Percentiles rank a stretch among this genome's conserved stretches.
phyloP scores from a whole-genome alignment of 78 protist species.

The Chrysochromulina tobinii region DNA sequence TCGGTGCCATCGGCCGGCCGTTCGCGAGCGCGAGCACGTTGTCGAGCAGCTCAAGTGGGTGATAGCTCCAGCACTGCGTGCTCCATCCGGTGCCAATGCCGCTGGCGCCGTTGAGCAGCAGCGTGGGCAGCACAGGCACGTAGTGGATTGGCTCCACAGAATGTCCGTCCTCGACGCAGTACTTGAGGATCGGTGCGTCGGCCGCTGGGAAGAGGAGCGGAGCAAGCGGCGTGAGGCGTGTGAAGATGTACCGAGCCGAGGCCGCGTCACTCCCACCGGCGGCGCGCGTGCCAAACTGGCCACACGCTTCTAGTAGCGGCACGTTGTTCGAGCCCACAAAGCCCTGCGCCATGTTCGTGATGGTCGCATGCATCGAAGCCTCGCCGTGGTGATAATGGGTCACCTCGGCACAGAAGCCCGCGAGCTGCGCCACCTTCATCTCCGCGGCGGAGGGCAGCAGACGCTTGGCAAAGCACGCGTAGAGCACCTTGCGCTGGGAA shows the following conservation, averaged over 20 bases:
- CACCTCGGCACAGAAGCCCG: constrained; percentile 78
- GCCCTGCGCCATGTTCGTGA: constrained; percentile 30
- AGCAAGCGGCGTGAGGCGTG: constrained; percentile 74
- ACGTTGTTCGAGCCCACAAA: constrained; percentile 94
- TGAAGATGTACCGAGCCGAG: constrained; percentile 91
- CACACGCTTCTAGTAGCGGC: constrained; percentile 84
- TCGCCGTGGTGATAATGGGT: constrained; percentile 99
- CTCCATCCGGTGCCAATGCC: constrained; percentile 91
- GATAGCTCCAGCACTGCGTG: constrained; percentile 72
- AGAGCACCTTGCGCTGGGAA: constrained; percentile 67
- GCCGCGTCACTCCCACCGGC: constrained; percentile 84
- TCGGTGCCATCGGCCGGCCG: no score
- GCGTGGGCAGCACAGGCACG: constrained; percentile 93
- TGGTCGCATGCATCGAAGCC: constrained; percentile 52
- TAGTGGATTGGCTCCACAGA: constrained; percentile 90
- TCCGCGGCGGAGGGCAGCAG: constrained; percentile 59
- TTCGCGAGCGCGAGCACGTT: background rate
- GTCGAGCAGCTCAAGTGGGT: constrained; percentile 83
- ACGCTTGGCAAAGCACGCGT: constrained; percentile 89
- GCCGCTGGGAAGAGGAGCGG: constrained; percentile 72
- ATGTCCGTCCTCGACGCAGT: constrained; percentile 90
- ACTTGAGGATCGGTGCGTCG: background rate
- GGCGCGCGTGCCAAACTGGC: constrained; percentile 96
- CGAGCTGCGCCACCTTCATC: constrained; percentile 95
- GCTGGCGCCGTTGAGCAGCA: constrained; percentile 92